These are phyloP conservation scores for Perkinsus marinus DNA, from an alignment of 169 alveolate genomes.

Conservation along the genomic window DNA sequence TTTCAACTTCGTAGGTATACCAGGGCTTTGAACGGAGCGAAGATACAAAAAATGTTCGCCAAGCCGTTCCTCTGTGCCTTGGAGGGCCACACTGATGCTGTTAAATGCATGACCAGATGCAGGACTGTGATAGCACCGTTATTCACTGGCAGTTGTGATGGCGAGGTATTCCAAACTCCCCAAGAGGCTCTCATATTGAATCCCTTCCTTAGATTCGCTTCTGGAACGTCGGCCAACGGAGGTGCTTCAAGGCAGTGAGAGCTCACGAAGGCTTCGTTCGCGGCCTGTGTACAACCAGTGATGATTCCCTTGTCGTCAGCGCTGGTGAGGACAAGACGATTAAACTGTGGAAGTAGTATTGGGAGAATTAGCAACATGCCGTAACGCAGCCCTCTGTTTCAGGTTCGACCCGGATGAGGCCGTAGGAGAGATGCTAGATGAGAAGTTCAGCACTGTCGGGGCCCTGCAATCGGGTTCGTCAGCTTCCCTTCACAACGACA, in stretches of 20 bases:
- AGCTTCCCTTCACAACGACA: neutral
- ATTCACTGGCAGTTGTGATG: constrained; percentile 87
- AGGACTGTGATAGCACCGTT: constrained; percentile 49
- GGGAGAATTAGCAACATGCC: neutral
- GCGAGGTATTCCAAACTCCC: constrained; percentile 59
- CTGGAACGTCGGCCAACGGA: constrained; percentile 79
- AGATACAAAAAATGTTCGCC: constrained; percentile 87
- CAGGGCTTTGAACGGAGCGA: constrained; percentile 90
- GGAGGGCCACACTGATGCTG: constrained; percentile 92
- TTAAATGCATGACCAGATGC: constrained; percentile 69
- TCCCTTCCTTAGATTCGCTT: neutral
- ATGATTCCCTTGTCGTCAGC: constrained; percentile 16
- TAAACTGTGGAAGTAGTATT: constrained; percentile 34
- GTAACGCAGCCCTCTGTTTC: neutral
- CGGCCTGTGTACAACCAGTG: constrained; percentile 41
- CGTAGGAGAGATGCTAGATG: neutral
- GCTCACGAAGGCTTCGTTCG: constrained; percentile 88
- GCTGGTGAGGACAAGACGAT: constrained; percentile 68
- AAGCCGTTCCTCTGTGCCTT: constrained; percentile 87
- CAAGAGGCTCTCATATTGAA: neutral
- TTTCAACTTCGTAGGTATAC: constrained; percentile 72
- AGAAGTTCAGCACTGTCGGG: neutral
- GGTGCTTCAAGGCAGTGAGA: constrained; percentile 56
- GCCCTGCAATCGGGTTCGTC: neutral
- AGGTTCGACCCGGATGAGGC: neutral